Evolutionary conservation across 1,284 basidiomycete genomes (phyloP), one percentile per base, ranked within the genome.

Genomic region (Apiotrichum porosum): DNA sequence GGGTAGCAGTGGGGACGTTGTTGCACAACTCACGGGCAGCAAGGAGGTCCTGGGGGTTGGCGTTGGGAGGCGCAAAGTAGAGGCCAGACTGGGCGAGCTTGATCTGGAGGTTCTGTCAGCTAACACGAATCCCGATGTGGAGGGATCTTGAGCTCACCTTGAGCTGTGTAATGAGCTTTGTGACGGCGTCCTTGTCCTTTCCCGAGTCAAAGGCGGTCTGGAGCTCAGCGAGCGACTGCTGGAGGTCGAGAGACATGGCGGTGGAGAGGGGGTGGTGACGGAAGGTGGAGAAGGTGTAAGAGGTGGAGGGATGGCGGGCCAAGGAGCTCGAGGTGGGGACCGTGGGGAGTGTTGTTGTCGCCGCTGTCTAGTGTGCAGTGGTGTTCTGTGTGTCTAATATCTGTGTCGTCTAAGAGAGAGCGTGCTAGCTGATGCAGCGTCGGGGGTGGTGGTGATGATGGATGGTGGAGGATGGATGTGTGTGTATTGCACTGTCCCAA

Each of bases 61-160:
- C 61, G 6, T 60, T 47, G 13, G 67, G 62, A 24, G 71, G 68
- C 13, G 72, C 72, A 51, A 73, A 74, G 51, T 73, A 68, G 33
- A 75, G 57, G 15, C 72, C 72, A 14, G 66, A 61, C 51, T 67
- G 62, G 24, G 69, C 71, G 10, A 75, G 61, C 49, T 70, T 60
- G 42, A 74, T 58, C 73, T 75, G 49, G 15, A 14, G 19, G 24
- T 37, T 48, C n/a, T n/a, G n/a, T n/a, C n/a, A n/a, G n/a, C n/a
- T n/a, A n/a, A n/a, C n/a, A n/a, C n/a, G n/a, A n/a, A n/a, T n/a
- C n/a, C n/a, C n/a, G n/a, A n/a, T n/a, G n/a, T n/a, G n/a, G n/a
- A n/a, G n/a, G n/a, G n/a, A n/a, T n/a, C n/a, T 28, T 6, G 10
- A 32, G 49, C 67, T 44, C 42, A 73, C 71, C 61, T 73, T 73